Evolutionary conservation across 2,329 filamentous ascomycete genomes (phyloP), one percentile per base, ranked within the genome.

Genomic region (Exophiala xenobiotica): DNA sequence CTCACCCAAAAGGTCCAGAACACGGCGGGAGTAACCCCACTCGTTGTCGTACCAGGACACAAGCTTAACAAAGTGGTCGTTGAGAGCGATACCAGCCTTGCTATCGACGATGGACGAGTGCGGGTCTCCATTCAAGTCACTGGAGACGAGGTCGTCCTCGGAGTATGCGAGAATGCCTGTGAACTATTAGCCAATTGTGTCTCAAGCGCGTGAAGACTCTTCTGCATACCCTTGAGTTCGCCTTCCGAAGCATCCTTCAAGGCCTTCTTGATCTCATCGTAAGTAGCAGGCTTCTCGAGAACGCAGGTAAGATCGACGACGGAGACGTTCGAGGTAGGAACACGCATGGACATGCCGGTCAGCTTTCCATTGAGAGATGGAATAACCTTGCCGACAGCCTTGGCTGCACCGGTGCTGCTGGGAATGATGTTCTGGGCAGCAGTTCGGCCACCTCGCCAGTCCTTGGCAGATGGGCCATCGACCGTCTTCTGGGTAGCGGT

Each of bases 381-480:
- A 70, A 97, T 97, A 81, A 97, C 93, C 87, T 99, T 99, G 80
- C 93, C 93, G 79, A 99, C 93, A 72, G 93, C 93, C 90, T 99
- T 99, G 74, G 93, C 93, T 75, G 93, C 93, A 85, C 93, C 93
- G 63, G 93, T 99, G 84, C 89, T 95, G 81, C 85, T 90, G 77
- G 93, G 93, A 71, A 99, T 97, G 83, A 97, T 97, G 87, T 99
- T 97, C 83, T 95, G 88, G 71, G 93, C 93, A 78, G 93, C 93
- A 67, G 89, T 91, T 80, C 93, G 93, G 76, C 93, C 93, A 85
- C 93, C 93, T 79, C 92, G 88, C 92, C 92, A 99, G 82, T 97
- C 93, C 88, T 99, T 99, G 76, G 79, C 81, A 63, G 93, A 97
- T 71, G 93, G 93, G 72, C 90, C 93, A 70, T 99, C 93, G 68